A percentile compares a stretch with the other conserved stretches of the same genome.
phyloP scores from a whole-genome alignment of 352 stramenopile species.

The Elongisporangium undulatum region DNA sequence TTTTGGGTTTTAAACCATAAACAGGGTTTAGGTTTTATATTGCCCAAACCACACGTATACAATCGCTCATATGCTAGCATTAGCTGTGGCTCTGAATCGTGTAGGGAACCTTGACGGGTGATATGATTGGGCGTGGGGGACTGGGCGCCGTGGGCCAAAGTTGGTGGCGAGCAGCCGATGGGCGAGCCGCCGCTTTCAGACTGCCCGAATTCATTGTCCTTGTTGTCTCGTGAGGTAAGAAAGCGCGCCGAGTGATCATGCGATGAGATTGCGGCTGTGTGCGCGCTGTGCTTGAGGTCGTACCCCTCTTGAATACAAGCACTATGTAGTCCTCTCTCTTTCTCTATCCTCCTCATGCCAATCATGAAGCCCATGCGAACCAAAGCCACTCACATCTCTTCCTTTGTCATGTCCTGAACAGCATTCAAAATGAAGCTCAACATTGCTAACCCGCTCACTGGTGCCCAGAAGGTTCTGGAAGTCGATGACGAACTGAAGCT shows the following conservation, averaged over 20 bases:
- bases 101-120: slow-evolving; percentile 10
- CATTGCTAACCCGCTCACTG: slow-evolving; percentile 98
- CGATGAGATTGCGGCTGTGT: neutral
- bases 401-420: neutral
- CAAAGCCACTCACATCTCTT: neutral
- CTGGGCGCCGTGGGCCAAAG: slow-evolving; percentile 6
- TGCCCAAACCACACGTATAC: slow-evolving; percentile 3
- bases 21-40: slow-evolving; percentile 6
- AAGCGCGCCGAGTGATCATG: slow-evolving; percentile 3
- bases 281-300: neutral
- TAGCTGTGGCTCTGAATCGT: neutral
- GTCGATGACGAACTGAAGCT: slow-evolving; percentile 99
- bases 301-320: neutral
- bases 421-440: slow-evolving; percentile 97
- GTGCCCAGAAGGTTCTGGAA: slow-evolving; percentile 99
- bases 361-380: neutral
- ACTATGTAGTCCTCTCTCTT: neutral
- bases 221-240: slow-evolving; percentile 75
- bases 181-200: slow-evolving; percentile 6
- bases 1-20: neutral
- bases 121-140: slow-evolving; percentile 17
- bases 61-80: slow-evolving; percentile 8
- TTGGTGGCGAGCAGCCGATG: slow-evolving; percentile 12
- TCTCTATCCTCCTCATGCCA: neutral
- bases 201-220: slow-evolving; percentile 47